Evolutionary conservation across 805 yeast genomes (phyloP), one percentile per base, ranked within the genome.

Genomic region (Metschnikowia cubensis): DNA sequence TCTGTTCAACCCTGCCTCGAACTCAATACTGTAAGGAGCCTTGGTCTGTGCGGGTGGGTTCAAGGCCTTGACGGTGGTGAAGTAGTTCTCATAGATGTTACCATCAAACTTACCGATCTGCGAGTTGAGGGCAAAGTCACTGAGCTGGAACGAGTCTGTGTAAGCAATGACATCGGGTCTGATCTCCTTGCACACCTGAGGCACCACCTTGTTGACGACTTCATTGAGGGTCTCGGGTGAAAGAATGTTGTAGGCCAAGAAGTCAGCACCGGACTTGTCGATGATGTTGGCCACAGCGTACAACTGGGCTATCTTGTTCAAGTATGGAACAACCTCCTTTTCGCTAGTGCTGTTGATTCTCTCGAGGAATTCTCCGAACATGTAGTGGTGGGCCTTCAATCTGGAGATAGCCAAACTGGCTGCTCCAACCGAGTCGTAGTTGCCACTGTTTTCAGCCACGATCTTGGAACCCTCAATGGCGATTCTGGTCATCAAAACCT

Each of bases 351-450:
- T 43, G 10, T 35, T 42, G 21, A 58, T 21, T 37, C 57, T 49
- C 37, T 38, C 37, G 38, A 43, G 36, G 47, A 46, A 58, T 48
- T 54, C 59, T 37, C 43, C 35, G 48, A 58, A 55, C 49, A 56
- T 48, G 54, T 56, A 56, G 47, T 50, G 55, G 52, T 58, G 60
- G 4, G 61, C 61, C 53, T 55, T 56, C 60, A 58, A 55, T 52
- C 50, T 56, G 42, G 61, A 52, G 32, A 58, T 45, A 18, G 57
- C 49, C 55, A 58, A 53, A 36, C 57, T 50, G 10, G 57, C 57
- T 6, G 60, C 60, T 10, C 61, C 60, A 3, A 56, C 59, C 5
- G 57, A 48, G 52, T 58, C 61, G 35, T 51, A 58, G 52, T 55
- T 56, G 35, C 51, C 54, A 47, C 45, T 18, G 47, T 56, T 55